Percentiles rank a stretch among this genome's conserved stretches.
These are phyloP conservation scores for Cyamopsis tetragonoloba DNA, from an alignment of 306 rosid genomes.

Conservation along the genomic window DNA sequence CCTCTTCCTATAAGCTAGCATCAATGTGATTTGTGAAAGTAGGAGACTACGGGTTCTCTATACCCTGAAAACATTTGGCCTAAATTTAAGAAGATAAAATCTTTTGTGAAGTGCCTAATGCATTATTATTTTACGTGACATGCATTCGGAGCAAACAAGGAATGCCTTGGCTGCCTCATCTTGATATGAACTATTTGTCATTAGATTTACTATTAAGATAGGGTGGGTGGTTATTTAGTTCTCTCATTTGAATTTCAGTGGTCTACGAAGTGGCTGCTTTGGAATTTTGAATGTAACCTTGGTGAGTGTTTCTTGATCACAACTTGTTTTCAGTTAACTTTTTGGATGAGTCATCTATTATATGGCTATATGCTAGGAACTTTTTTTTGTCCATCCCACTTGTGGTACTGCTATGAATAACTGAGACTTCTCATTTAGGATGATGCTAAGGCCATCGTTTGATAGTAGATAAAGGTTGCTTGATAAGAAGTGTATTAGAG, in stretches of 20 bases:
- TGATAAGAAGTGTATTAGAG: not conserved
- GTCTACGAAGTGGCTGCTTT: constrained; percentile 70
- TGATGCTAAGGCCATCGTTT: not conserved
- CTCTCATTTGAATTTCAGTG: constrained; percentile 54
- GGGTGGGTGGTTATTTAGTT: constrained; percentile 21
- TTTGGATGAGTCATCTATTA: not conserved
- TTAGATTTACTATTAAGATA: not conserved
- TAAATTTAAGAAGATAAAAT: not conserved
- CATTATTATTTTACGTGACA: too few relatives aligned
- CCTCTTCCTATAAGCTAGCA: too few relatives aligned
- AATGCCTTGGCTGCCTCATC: not conserved
- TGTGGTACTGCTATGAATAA: constrained; percentile 6
- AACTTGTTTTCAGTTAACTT: not conserved
- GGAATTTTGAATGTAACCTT: constrained; percentile 59
- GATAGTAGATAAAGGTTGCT: not conserved
- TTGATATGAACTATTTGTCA: not conserved
- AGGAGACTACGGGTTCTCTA: not conserved
- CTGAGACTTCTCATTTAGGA: not conserved
- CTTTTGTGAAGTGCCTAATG: not conserved
- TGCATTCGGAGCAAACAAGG: not conserved
- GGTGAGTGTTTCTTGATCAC: constrained; percentile 44
- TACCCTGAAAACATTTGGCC: not conserved
- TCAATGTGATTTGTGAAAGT: not conserved
- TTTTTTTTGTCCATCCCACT: not conserved
- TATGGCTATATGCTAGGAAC: constrained; percentile 6